Percentiles rank a stretch among this genome's conserved stretches.
Conservation (phyloP, 345 rosid genomes). For the Arabidopsis arenosa region DNA sequence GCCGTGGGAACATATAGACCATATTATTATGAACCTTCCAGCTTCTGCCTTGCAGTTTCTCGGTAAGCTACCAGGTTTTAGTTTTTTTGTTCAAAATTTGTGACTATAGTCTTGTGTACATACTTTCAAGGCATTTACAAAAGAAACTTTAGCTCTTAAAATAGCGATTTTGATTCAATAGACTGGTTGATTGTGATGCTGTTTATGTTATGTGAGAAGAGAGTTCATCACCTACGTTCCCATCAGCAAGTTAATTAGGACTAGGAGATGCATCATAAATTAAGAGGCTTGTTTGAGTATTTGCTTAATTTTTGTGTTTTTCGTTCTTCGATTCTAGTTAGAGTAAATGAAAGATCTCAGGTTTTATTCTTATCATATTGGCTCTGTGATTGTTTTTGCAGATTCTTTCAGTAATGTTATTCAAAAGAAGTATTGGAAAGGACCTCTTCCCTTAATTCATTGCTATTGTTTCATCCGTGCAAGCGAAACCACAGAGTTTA, state of each 20-base stretch:
- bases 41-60: conserved; percentile 91
- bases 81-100: background rate
- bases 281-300: background rate
- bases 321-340: background rate
- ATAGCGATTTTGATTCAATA: background rate
- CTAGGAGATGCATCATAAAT: conserved; percentile 8
- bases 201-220: conserved; percentile 13
- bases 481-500: conserved; percentile 67
- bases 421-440: conserved; percentile 70
- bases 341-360: background rate
- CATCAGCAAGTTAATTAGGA: conserved; percentile 8
- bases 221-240: background rate
- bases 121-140: background rate
- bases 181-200: conserved; percentile 1
- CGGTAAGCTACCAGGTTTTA: conserved; percentile 48
- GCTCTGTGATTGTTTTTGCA: conserved; percentile 42
- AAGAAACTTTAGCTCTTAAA: conserved; percentile 14
- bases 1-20: conserved; percentile 94
- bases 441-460: conserved; percentile 77
- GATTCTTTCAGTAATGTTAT: conserved; percentile 75
- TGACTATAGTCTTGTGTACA: background rate
- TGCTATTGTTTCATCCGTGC: conserved; percentile 94
- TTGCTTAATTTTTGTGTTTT: background rate
- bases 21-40: conserved; percentile 97
- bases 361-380: background rate